A percentile compares a stretch with the other conserved stretches of the same genome.
Evolutionary conservation across 148 eudicot genomes (phyloP).

Genomic region (Limonium bicolor): DNA sequence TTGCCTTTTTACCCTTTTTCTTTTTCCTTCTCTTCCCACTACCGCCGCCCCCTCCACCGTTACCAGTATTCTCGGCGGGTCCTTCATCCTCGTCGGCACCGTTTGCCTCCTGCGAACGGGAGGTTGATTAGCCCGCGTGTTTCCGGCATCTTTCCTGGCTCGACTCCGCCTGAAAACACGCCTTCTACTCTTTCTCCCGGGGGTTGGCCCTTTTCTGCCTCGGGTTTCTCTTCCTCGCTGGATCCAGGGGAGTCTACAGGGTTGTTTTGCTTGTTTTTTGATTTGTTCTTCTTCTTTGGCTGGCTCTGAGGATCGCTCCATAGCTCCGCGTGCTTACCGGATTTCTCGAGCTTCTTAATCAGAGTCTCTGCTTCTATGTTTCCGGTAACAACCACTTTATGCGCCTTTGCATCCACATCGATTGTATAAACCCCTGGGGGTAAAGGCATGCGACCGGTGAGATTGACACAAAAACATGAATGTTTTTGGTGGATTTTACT

Average conservation of each 20-base stretch:
- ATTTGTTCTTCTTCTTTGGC: slow-evolving; percentile 15
- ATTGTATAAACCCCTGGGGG: slow-evolving; percentile 42
- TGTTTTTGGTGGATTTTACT: not conserved
- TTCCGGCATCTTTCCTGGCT: not conserved
- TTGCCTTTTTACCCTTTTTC: slow-evolving; percentile 29
- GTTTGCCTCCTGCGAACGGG: slow-evolving; percentile 6
- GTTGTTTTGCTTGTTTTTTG: slow-evolving; percentile 15
- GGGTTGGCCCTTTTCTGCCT: slow-evolving; percentile 6
- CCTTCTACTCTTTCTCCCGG: not conserved
- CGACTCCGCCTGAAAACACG: slow-evolving; percentile 1
- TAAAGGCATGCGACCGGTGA: not conserved
- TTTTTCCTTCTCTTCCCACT: slow-evolving; percentile 24
- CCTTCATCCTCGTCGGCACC: slow-evolving; percentile 7
- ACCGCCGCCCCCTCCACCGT: slow-evolving; percentile 15
- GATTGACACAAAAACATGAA: not conserved
- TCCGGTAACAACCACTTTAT: slow-evolving; percentile 48
- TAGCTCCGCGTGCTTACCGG: slow-evolving; percentile 63
- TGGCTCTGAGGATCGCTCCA: slow-evolving; percentile 25
- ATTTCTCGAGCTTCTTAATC: slow-evolving; percentile 44
- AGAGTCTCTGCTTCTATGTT: slow-evolving; percentile 43
- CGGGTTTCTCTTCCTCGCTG: slow-evolving; percentile 3
- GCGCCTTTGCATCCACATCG: slow-evolving; percentile 42
- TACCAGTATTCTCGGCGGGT: not conserved
- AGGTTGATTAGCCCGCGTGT: slow-evolving; percentile 6
- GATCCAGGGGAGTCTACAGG: slow-evolving; percentile 8